Base-by-base conservation (phyloP, 805 yeast species). In the Lipomyces starkeyi region DNA sequence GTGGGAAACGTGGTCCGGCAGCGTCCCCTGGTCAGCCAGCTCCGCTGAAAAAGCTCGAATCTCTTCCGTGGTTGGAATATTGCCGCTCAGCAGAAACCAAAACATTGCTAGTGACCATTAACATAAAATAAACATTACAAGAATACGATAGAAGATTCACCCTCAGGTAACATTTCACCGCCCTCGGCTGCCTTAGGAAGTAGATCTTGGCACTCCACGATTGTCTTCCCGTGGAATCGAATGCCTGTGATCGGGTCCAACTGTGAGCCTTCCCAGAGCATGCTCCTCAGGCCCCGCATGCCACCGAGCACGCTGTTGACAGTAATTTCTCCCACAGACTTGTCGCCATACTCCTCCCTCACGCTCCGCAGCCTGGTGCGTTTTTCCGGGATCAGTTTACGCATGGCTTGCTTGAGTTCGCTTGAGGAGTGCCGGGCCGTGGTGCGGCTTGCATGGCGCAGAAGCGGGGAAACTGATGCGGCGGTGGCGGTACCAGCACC, bases 181-280 rank as follows among this genome's bases (percentile, higher is more conserved):
- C 85, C 85, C 68, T 83, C 83, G 37, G 76, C 75, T 47, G 77
- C 86, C 77, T 84, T 85, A 71, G 94, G 93, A 74, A 90, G 83
- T 71, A 82, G 79, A 68, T 80, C 76, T 79, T 88, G 93, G 78
- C 91, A 87, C 73, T 90, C 91, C 73, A 87, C 84, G 73, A 90
- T 90, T 67, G 93, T 87, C 78, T 83, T 82, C 66, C 93, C 93
- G 80, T 90, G 91, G 84, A 90, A 90, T 66, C 88, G 86, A 76
- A 90, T 90, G 49, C 95, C 95, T 75, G 86, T 87, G 63, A 86
- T 82, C 63, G 94, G 88, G 77, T 90, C 94, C 73, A 90, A 86
- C 58, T 86, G 87, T 14, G 93, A 88, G 64, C 92, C 88, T 76
- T 90, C 93, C 95, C 95, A 90, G 65, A 89, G 87, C 77, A 90